Percentiles rank a stretch among this genome's conserved stretches.
Evolutionary conservation across 306 rosid species (phyloP).

Genomic region (Malus sieversii): DNA sequence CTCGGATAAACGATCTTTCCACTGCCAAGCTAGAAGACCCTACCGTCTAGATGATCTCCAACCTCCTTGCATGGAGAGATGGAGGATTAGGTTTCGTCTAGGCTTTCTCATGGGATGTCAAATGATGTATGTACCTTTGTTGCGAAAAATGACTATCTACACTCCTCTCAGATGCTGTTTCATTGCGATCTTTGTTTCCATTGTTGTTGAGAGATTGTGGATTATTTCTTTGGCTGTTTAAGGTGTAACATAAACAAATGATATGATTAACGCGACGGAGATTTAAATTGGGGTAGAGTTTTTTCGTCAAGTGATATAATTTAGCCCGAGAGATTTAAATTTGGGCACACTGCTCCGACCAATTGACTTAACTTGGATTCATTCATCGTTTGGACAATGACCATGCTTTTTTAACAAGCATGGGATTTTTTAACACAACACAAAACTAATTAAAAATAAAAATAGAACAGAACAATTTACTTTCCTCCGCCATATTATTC

Average conservation of each 20-base stretch:
- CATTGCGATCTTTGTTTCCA: constrained; percentile 8
- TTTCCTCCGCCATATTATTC: not conserved
- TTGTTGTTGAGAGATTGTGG: constrained; percentile 1
- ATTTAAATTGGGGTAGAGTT: no score
- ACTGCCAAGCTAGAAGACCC: constrained; percentile 77
- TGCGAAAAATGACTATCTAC: constrained; percentile 16
- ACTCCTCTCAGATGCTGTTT: constrained; percentile 16
- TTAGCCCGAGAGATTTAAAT: no score
- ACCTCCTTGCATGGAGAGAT: constrained; percentile 11
- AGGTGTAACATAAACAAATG: not conserved
- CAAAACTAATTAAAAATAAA: not conserved
- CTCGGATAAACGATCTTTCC: constrained; percentile 76
- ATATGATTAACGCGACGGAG: no score
- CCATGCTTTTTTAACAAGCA: not conserved
- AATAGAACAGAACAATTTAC: not conserved
- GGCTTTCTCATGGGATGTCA: constrained; percentile 24
- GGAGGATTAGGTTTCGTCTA: constrained; percentile 10
- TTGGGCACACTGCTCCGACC: not conserved
- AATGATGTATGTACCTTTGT: constrained; percentile 28
- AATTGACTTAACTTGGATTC: not conserved
- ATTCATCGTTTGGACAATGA: not conserved
- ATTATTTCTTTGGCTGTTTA: not conserved
- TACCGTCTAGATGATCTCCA: constrained; percentile 29
- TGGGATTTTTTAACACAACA: not conserved
- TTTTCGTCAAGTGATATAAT: no score